Conservation (phyloP, 2,329 filamentous ascomycete species). For the Curvularia sp. region DNA sequence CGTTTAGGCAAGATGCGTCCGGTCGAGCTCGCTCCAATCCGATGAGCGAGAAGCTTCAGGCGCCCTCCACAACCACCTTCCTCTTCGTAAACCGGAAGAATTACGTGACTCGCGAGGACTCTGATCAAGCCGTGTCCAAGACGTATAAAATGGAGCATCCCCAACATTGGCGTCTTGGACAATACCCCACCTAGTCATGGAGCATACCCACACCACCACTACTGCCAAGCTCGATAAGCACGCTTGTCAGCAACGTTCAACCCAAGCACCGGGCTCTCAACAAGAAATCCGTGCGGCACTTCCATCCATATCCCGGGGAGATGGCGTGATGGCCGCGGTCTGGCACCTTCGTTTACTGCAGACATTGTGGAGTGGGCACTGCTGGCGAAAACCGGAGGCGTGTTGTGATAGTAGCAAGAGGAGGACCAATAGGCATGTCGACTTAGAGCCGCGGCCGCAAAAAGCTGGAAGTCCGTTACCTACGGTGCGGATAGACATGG, state of each 20-base stretch:
- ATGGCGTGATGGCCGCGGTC: slow-evolving; percentile 70
- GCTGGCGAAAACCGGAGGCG: slow-evolving; percentile 77
- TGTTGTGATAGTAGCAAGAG: slow-evolving; percentile 77
- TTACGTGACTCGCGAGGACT: slow-evolving; percentile 3
- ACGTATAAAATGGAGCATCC: slow-evolving; percentile 17
- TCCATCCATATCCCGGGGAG: slow-evolving; percentile 64
- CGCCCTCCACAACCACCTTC: background rate
- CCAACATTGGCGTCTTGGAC: slow-evolving; percentile 18
- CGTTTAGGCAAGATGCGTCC: background rate
- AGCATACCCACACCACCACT: slow-evolving; percentile 12
- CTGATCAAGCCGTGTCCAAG: slow-evolving; percentile 3
- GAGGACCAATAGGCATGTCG: slow-evolving; percentile 69
- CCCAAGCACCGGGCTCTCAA: slow-evolving; percentile 56
- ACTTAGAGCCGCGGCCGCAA: slow-evolving; percentile 73
- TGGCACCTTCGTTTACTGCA: slow-evolving; percentile 72
- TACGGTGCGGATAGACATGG: background rate
- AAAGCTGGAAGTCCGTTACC: slow-evolving; percentile 59
- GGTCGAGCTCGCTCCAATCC: background rate
- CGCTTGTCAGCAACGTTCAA: slow-evolving; percentile 29
- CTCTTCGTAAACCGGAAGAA: slow-evolving; percentile 1
- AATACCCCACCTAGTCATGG: slow-evolving; percentile 4
- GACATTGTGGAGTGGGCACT: slow-evolving; percentile 66
- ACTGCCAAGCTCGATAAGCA: slow-evolving; percentile 21
- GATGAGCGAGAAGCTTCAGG: background rate
- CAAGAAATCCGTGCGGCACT: slow-evolving; percentile 64